Base-by-base conservation (phyloP, 1,284 basidiomycete genomes). In the Phlebopus sp. region DNA sequence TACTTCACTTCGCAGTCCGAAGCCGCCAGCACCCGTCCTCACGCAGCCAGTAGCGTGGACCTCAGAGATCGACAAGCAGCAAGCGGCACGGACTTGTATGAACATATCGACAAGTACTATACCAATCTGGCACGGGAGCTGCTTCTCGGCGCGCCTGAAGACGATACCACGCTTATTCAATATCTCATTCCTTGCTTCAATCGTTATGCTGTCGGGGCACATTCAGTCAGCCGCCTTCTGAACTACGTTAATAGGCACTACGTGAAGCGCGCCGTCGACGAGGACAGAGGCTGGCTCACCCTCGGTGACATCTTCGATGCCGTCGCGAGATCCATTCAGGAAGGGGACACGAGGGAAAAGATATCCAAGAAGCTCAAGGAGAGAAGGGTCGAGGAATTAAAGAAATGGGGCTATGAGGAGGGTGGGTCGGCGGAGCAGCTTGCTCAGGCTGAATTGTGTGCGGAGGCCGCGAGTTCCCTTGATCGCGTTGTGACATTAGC, bases 241-340 rank as follows among this genome's bases (percentile, higher is more conserved):
- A 86, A 81, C 68, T 89, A 89, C 62, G 77, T 89, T 44, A 88
- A 89, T 64, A 77, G 86, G 18, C 85, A 88, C 64, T 86, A 85
- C 58, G 84, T 89, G 56, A 84, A 83, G 62, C 81, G 84, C 19
- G 82, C 82, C 37, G 72, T 84, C 7, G 85, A 88, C 63, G 85
- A 89, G 65, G 86, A 87, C 64, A 78, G 73, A 52, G 85, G 86
- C 30, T 89, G 86, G 86, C 71, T 89, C 38, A 76, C 82, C 25
- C 68, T 87, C 37, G 71, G 71, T 39, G 84, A 88, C 60, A 75
- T 85, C 6, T 66, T 86, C 48, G 77, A 83, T 59, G 75, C 77
- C n/a, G 76, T 84, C 42, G 76, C 79, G 43, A 78, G 76, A 52
- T 73, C 70, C 15, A 71, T 79, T 45, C 71, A 72, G 43, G 64